Evolutionary conservation across 352 stramenopile genomes (phyloP), one percentile per base, ranked within the genome.

Genomic region (Globisporangium echinulatum): DNA sequence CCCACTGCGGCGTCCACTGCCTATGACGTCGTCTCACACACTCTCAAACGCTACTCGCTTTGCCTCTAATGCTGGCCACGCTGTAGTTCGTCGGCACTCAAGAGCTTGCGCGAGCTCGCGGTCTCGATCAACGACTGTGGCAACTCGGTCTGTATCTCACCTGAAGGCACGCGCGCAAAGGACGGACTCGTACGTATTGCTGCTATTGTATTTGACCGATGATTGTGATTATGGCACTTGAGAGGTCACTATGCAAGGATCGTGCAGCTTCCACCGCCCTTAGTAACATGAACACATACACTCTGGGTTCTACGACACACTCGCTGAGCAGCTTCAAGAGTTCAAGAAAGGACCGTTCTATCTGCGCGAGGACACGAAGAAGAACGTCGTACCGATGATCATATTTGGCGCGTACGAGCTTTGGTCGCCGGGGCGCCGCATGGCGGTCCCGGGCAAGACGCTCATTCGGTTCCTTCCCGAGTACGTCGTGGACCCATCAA

Each of bases 301-400:
- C 25, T 33, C 25, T 33, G 25, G 25, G 25, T 33, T 33, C 25
- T 33, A 33, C 25, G 25, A 33, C 25, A 33, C 25, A 33, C 25
- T 33, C 25, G 25, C 25, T 33, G 25, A 33, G n/a, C 56, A 90
- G 79, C 68, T 94, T 37, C 80, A 91, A 73, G 81, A 91, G 49
- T 94, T 94, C 65, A 94, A 94, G 69, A 94, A 94, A 58, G 85
- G 85, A 1, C 85, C 85, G 36, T 94, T 94, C 64, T 92, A 94
- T 61, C 59, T 94, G 56, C 79, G 80, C 36, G 81, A 91, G 25
- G 82, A 92, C 58, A 91, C 79, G 44, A 87, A 88, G 58, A 91
- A 90, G 75, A 86, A 88, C 53, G 78, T 94, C 3, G 66, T 91
- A 25, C 85, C 85, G 8, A 76, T 78, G 5, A 71, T 94, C 17